Percentiles rank a stretch among this genome's conserved stretches.
phyloP scores from a whole-genome alignment of 2,329 filamentous ascomycete genomes.

The Colletotrichum godetiae region DNA sequence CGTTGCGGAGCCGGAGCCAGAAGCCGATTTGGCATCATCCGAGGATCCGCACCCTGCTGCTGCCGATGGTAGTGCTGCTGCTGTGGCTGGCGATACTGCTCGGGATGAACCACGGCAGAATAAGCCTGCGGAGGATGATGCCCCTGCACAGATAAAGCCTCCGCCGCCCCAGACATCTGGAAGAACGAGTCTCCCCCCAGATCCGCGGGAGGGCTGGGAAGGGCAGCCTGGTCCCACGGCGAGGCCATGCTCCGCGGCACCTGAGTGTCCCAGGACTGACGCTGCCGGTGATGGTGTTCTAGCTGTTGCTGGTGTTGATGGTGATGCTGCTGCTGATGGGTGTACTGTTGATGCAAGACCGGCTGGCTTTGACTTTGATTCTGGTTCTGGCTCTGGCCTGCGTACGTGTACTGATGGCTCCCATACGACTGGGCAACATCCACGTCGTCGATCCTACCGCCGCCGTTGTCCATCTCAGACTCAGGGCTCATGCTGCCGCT shows the following conservation, averaged over 20 bases:
- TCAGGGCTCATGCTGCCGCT: neutral
- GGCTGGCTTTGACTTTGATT: neutral
- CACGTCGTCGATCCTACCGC: neutral
- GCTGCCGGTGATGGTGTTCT: neutral
- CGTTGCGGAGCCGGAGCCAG: neutral
- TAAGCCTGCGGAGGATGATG: neutral
- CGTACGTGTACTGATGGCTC: neutral
- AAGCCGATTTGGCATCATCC: neutral
- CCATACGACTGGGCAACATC: neutral
- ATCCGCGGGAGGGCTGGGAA: conserved; percentile 11
- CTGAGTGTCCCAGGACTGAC: neutral
- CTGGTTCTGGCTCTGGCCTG: neutral
- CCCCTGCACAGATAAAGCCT: neutral
- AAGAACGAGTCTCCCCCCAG: neutral
- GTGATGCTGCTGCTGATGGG: neutral
- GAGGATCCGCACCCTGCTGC: neutral
- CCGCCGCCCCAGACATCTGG: neutral
- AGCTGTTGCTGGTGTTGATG: neutral
- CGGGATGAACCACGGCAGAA: neutral
- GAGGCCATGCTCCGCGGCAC: neutral
- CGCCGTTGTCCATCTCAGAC: neutral
- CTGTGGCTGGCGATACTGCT: neutral
- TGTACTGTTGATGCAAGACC: neutral
- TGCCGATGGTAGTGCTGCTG: neutral
- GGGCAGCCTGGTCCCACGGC: neutral